These are phyloP conservation scores for Tulasnella sp. DNA, from an alignment of 768 basidiomycete species.

Conservation along the genomic window DNA sequence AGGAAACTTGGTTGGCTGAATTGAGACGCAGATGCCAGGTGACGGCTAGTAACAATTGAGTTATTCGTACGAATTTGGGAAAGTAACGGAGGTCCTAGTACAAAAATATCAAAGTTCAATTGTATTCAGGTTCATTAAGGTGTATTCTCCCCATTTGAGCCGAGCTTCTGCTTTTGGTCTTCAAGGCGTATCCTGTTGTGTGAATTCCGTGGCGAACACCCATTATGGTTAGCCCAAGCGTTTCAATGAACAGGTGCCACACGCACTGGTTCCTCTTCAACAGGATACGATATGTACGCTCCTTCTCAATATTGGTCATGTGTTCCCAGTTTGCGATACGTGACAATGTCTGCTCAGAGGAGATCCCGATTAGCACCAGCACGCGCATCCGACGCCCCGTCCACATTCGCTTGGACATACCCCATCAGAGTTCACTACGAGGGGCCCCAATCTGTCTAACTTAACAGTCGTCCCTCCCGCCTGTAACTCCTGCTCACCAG, in stretches of 20 bases:
- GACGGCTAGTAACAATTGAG: background rate
- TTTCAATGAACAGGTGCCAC: slow-evolving; percentile 36
- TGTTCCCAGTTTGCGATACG: slow-evolving; percentile 67
- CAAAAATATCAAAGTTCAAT: background rate
- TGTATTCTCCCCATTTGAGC: background rate
- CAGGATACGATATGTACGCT: slow-evolving; percentile 59
- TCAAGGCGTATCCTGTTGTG: slow-evolving; percentile 43
- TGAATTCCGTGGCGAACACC: background rate
- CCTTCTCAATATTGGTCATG: slow-evolving; percentile 60
- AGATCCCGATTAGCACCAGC: background rate
- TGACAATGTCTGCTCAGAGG: slow-evolving; percentile 57
- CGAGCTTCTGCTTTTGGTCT: slow-evolving; percentile 4
- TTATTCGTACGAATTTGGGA: background rate
- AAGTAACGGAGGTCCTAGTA: background rate
- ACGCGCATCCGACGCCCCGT: background rate
- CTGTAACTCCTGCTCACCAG: background rate
- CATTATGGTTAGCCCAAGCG: background rate
- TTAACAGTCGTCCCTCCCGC: slow-evolving; percentile 46
- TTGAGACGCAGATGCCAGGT: slow-evolving; percentile 42
- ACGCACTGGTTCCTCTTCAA: slow-evolving; percentile 56
- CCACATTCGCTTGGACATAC: slow-evolving; percentile 45
- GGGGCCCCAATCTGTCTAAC: slow-evolving; percentile 64
- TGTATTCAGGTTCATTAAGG: background rate
- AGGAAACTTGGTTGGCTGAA: slow-evolving; percentile 43
- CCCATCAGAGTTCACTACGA: slow-evolving; percentile 71